These are phyloP conservation scores for Pezicula rhizophila DNA, from an alignment of 2,329 filamentous ascomycete species.

Conservation along the genomic window DNA sequence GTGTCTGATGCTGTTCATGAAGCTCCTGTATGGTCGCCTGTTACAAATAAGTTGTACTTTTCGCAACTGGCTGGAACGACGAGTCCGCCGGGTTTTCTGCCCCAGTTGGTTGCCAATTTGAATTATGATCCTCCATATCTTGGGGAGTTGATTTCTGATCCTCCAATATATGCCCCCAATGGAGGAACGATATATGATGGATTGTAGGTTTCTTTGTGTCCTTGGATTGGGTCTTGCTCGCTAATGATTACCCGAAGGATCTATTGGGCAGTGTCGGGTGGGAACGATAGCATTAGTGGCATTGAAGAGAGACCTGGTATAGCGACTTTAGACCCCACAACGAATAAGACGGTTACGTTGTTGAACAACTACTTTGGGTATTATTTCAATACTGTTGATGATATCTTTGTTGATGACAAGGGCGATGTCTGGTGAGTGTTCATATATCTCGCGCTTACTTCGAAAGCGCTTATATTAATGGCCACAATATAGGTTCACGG, in stretches of 20 bases:
- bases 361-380: constrained; percentile 30
- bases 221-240: background rate
- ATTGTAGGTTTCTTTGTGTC: constrained; percentile 7
- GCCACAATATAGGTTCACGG: constrained; percentile 24
- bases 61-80: constrained; percentile 22
- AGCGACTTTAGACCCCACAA: constrained; percentile 19
- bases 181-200: constrained; percentile 35
- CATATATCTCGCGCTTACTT: background rate
- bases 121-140: constrained; percentile 35
- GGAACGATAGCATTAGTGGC: constrained; percentile 30
- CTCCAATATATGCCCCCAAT: constrained; percentile 37
- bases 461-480: background rate
- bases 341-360: constrained; percentile 20
- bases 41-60: constrained; percentile 34
- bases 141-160: constrained; percentile 32
- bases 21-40: constrained; percentile 35
- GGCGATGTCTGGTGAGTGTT: constrained; percentile 27
- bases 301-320: constrained; percentile 32
- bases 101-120: constrained; percentile 34
- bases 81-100: constrained; percentile 28
- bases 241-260: constrained; percentile 13
- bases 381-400: constrained; percentile 33
- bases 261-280: constrained; percentile 33
- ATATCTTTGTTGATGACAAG: constrained; percentile 29
- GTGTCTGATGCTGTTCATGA: constrained; percentile 30